Percentiles rank a stretch among this genome's conserved stretches.
phyloP scores from a whole-genome alignment of 2,329 filamentous ascomycete genomes.

The Alternaria solani region DNA sequence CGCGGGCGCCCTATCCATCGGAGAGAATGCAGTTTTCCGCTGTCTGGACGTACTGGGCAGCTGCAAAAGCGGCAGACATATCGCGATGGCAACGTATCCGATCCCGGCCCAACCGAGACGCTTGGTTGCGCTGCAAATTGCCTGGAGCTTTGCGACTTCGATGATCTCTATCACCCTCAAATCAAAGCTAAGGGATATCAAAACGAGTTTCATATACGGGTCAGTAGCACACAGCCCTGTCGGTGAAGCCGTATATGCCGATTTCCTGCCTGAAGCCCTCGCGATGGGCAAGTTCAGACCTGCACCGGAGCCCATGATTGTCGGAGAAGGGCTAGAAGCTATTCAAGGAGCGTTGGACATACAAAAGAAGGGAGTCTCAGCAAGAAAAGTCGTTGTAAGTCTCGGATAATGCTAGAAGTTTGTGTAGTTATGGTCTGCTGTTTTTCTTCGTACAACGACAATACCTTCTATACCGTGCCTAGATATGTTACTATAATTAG shows the following conservation, averaged over 20 bases:
- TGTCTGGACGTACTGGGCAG: not conserved
- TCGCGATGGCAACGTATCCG: not conserved
- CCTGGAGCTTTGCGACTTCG: slow-evolving; percentile 1
- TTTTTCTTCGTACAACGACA: not conserved
- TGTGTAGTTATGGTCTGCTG: not conserved
- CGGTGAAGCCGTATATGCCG: slow-evolving; percentile 4
- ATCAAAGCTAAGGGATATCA: not conserved
- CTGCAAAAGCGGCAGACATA: not conserved
- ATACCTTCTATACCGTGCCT: not conserved
- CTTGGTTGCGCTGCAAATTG: slow-evolving; percentile 2
- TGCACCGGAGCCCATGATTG: slow-evolving; percentile 25
- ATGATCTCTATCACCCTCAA: slow-evolving; percentile 1
- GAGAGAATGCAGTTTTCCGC: slow-evolving; percentile 8
- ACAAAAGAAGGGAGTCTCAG: slow-evolving; percentile 3
- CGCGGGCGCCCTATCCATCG: slow-evolving; percentile 48
- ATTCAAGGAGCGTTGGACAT: slow-evolving; percentile 28
- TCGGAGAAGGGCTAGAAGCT: slow-evolving; percentile 27
- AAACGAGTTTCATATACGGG: not conserved
- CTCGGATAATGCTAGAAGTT: not conserved
- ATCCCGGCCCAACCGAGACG: not conserved
- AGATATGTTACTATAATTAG: not conserved
- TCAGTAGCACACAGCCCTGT: slow-evolving; percentile 1
- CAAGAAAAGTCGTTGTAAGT: slow-evolving; percentile 5
- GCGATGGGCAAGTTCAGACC: slow-evolving; percentile 14
- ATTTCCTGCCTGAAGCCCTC: slow-evolving; percentile 24